Base-by-base conservation (phyloP, 805 yeast genomes). In the Candida ascalaphidarum region DNA sequence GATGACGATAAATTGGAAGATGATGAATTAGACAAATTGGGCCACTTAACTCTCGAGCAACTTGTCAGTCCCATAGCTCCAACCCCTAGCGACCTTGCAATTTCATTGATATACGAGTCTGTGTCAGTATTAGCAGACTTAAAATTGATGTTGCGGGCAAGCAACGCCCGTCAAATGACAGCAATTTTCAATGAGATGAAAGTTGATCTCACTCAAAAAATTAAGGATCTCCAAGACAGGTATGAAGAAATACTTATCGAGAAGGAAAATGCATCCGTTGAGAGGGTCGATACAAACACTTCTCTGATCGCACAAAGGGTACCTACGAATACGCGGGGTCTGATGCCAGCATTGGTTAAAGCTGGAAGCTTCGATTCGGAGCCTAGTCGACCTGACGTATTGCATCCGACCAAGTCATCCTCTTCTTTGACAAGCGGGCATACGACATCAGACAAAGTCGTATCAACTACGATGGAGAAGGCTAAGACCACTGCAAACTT, bases 91-190 rank as follows among this genome's bases (percentile, higher is more conserved):
- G 77, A 71, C 34, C 52, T 58, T 24, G 58, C 74, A 5, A 60
- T 81, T 23, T 78, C 76, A 33, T 48, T 74, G 25, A 68, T 81
- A 24, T 73, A 71, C 41, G 83, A 81, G 37, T 56, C 72, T 4
- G 76, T 80, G 1, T 71, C 76, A 0, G 48, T 77, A 23, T 73
- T 73, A 0, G 69, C 76, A 34, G 89, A 81, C 43, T 59, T 75
- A 53, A 75, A 77, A 40, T 50, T 81, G 34, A 65, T 79, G 65
- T 43, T 76, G 26, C 55, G 81, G 30, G 65, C 77, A 0, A 48
- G 64, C 33, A 75, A 76, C 43, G 74, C 65, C 1, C 48, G 70
- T 27, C 72, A 69, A 29, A 69, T 74, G 70, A 51, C 68, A 11
- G 46, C 48, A 15, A 50, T 55, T 10, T 45, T 68, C 22, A 43